phyloP scores from a whole-genome alignment of 805 yeast species.

The Wickerhamiella sergipiensis region DNA sequence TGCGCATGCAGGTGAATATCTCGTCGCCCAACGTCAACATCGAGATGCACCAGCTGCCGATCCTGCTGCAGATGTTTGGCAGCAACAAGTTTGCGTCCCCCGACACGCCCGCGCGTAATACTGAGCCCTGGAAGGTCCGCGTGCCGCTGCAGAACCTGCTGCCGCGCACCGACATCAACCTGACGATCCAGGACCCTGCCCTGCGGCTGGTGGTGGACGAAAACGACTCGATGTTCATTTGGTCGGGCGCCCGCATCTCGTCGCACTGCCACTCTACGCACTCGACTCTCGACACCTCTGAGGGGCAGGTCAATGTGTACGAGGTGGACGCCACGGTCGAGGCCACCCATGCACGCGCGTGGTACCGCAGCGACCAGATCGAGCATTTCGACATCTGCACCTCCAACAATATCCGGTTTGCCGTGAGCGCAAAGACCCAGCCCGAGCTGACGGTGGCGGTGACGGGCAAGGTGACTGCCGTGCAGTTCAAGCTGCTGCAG shows the following conservation, averaged over 20 bases:
- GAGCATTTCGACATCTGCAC: constrained; percentile 19
- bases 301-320: constrained; percentile 6
- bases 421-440: constrained; percentile 17
- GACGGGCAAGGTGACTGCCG: constrained; percentile 15
- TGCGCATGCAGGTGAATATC: constrained; percentile 23
- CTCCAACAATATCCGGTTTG: constrained; percentile 15
- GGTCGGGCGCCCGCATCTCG: constrained; percentile 22
- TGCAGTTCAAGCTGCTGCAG: constrained; percentile 19
- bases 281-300: constrained; percentile 1
- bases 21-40: constrained; percentile 28
- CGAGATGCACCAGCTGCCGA: constrained; percentile 24
- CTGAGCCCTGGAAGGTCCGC: constrained; percentile 1
- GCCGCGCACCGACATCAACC: constrained; percentile 13
- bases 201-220: constrained; percentile 15
- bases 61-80: constrained; percentile 17
- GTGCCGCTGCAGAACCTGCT: constrained; percentile 11
- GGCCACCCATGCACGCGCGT: constrained; percentile 9
- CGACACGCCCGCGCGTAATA: neutral
- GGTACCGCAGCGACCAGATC: constrained; percentile 22
- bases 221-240: constrained; percentile 22
- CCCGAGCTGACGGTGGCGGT: constrained; percentile 21
- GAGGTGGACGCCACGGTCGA: constrained; percentile 9
- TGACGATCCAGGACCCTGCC: constrained; percentile 14
- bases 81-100: neutral
- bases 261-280: constrained; percentile 23